Evolutionary conservation across 495 filamentous ascomycete genomes (phyloP).

Genomic region (Penicillium herquei): DNA sequence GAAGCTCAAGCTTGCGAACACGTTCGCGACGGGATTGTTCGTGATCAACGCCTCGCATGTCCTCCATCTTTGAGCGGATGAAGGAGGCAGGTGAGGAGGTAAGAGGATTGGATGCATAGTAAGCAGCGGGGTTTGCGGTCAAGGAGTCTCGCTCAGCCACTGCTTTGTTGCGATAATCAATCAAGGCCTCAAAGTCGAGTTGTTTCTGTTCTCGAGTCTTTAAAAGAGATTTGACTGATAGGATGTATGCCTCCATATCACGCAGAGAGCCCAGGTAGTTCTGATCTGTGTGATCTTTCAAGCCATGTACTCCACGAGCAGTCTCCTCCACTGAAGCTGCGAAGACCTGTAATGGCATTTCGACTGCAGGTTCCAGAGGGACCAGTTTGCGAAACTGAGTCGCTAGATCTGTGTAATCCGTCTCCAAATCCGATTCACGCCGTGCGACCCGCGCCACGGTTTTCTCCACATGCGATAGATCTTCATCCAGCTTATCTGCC

Average conservation of each 20-base stretch:
- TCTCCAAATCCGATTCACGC: slow-evolving; percentile 83
- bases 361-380: slow-evolving; percentile 83
- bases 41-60: slow-evolving; percentile 95
- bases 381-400: slow-evolving; percentile 93
- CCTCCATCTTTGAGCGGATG: slow-evolving; percentile 91
- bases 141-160: slow-evolving; percentile 85
- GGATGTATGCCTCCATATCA: slow-evolving; percentile 91
- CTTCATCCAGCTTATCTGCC: slow-evolving; percentile 92
- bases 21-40: slow-evolving; percentile 85
- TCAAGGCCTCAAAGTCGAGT: slow-evolving; percentile 93
- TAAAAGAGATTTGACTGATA: slow-evolving; percentile 78
- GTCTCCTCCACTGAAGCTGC: slow-evolving; percentile 84
- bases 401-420: slow-evolving; percentile 84
- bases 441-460: slow-evolving; percentile 86
- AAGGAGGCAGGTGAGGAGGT: slow-evolving; percentile 76
- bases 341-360: slow-evolving; percentile 76
- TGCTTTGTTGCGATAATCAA: slow-evolving; percentile 90
- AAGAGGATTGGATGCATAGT: slow-evolving; percentile 57
- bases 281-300: slow-evolving; percentile 93
- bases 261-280: slow-evolving; percentile 88
- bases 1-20: slow-evolving; percentile 82
- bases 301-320: slow-evolving; percentile 63
- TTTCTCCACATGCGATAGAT: slow-evolving; percentile 89
- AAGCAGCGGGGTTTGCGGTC: slow-evolving; percentile 57
- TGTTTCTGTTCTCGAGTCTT: slow-evolving; percentile 97